Evolutionary conservation across 2,329 filamentous ascomycete species (phyloP).

Genomic region (Gnomoniopsis sp.): DNA sequence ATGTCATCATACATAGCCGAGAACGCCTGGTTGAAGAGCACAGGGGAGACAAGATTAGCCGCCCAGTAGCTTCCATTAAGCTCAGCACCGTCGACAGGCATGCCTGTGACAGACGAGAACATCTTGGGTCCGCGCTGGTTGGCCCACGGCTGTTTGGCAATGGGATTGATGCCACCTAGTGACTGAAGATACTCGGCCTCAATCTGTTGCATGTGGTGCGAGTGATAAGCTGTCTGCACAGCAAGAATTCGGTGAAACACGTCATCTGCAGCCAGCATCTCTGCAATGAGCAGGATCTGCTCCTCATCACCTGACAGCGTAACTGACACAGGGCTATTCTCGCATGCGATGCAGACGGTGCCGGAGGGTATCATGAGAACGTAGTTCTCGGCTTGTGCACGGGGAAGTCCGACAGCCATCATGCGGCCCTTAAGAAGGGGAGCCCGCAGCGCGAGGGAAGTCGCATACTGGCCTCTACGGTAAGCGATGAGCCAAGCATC

Average conservation of each 20-base stretch:
- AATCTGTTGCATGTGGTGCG: conserved; percentile 39
- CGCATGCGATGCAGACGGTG: conserved; percentile 36
- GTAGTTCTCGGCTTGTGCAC: conserved; percentile 25
- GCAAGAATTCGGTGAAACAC: conserved; percentile 34
- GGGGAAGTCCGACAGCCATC: conserved; percentile 37
- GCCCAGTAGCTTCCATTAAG: conserved; percentile 42
- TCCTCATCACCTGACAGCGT: conserved; percentile 40
- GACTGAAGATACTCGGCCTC: conserved; percentile 32
- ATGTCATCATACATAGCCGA: conserved; percentile 26
- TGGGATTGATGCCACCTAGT: conserved; percentile 23
- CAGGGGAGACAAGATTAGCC: conserved; percentile 41
- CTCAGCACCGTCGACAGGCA: conserved; percentile 16
- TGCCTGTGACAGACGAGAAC: conserved; percentile 37
- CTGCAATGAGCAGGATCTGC: conserved; percentile 29
- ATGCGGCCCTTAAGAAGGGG: conserved; percentile 35
- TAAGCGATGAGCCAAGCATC: conserved; percentile 41
- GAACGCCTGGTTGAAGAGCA: conserved; percentile 41
- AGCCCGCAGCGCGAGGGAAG: conserved; percentile 24
- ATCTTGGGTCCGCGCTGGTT: conserved; percentile 24
- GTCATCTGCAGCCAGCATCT: conserved; percentile 27
- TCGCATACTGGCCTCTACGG: conserved; percentile 35
- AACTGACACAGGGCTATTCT: conserved; percentile 41
- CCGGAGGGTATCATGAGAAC: conserved; percentile 19
- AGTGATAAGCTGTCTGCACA: conserved; percentile 42
- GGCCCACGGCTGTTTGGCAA: too few species aligned